A percentile compares a stretch with the other conserved stretches of the same genome.
These are phyloP conservation scores for Candida krabiensis DNA, from an alignment of 805 yeast species.

Conservation along the genomic window DNA sequence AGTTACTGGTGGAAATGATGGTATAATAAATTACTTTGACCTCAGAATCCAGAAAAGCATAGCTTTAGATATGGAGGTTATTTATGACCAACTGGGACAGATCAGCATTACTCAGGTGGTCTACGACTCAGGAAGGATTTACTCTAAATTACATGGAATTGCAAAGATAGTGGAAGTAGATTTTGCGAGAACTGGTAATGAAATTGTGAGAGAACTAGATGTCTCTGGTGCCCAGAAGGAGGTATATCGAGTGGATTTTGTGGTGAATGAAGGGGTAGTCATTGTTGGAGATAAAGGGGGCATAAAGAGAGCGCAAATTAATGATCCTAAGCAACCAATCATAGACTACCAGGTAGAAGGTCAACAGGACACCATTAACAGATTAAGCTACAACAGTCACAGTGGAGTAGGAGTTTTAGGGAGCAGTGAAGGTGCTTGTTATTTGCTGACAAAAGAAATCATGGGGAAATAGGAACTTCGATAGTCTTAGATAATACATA, in stretches of 20 bases:
- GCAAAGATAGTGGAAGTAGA: conserved; percentile 11
- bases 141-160: conserved; percentile 14
- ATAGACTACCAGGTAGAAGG: too few relatives aligned
- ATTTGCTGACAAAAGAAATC: too few relatives aligned
- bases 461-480: too few relatives aligned
- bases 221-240: conserved; percentile 6
- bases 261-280: background rate
- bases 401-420: background rate
- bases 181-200: conserved; percentile 10
- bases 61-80: conserved; percentile 15
- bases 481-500: too few relatives aligned
- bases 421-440: background rate
- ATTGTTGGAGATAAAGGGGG: too few relatives aligned
- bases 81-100: conserved; percentile 9
- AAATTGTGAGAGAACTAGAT: conserved; percentile 7
- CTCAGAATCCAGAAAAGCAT: conserved; percentile 12
- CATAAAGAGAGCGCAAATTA: too few relatives aligned
- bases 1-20: conserved; percentile 21
- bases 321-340: too few relatives aligned
- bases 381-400: background rate
- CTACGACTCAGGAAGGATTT: conserved; percentile 6
- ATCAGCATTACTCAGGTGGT: conserved; percentile 15
- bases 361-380: too few relatives aligned
- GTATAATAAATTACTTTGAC: conserved; percentile 17
- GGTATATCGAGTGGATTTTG: conserved; percentile 14